Conservation (phyloP, 352 stramenopile genomes). For the Phytophthora sansomeana region DNA sequence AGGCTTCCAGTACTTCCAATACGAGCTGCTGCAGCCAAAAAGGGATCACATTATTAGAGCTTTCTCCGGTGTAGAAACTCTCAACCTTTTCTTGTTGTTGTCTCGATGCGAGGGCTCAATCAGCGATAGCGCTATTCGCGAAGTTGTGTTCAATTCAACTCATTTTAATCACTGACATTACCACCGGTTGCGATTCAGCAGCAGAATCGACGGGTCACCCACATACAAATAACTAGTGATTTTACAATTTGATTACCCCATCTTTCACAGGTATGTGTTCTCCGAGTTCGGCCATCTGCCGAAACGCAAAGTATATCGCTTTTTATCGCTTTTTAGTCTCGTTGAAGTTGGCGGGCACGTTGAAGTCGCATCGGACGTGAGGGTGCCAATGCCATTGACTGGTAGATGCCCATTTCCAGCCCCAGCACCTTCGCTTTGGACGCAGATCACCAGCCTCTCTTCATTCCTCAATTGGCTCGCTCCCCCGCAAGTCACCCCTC, state of each 20-base stretch:
- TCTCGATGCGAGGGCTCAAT: too few relatives aligned
- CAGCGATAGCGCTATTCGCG: background rate
- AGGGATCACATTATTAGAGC: too few relatives aligned
- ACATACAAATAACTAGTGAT: constrained; percentile 7
- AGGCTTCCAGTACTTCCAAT: background rate
- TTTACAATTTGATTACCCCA: background rate
- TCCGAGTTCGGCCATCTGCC: background rate
- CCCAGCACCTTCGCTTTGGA: background rate
- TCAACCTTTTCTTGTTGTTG: too few relatives aligned
- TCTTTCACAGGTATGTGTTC: background rate
- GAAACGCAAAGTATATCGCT: constrained; percentile 47
- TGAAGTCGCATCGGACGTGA: constrained; percentile 22
- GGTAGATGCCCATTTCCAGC: background rate
- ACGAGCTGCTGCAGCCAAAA: too few relatives aligned
- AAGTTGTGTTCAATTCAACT: constrained; percentile 1
- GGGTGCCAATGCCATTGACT: background rate
- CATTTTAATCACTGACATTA: too few relatives aligned
- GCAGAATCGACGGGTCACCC: background rate
- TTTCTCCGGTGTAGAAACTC: too few relatives aligned
- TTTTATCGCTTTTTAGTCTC: too few relatives aligned
- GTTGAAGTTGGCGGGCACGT: constrained; percentile 33
- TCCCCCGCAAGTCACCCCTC: constrained; percentile 22
- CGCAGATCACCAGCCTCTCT: background rate
- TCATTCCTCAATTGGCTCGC: constrained; percentile 45
- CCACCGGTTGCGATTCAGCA: too few relatives aligned